phyloP scores from a whole-genome alignment of 306 rosid genomes.

The Hippophae gyantsensis region DNA sequence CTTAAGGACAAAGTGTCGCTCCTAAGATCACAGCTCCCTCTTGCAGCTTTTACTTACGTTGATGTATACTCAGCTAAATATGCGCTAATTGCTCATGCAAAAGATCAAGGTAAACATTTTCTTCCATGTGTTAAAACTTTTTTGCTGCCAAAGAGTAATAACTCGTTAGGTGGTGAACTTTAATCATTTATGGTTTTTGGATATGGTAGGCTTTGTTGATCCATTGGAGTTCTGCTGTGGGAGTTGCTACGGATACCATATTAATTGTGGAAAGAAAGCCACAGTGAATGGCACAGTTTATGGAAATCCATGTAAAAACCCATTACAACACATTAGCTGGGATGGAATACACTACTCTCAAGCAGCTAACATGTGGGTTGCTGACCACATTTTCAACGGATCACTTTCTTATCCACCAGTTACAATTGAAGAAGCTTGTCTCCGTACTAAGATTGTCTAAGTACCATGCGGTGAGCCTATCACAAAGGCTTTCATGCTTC shows the following conservation, averaged over 20 bases:
- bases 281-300: slow-evolving; percentile 64
- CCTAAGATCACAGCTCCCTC: slow-evolving; percentile 37
- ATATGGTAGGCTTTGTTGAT: slow-evolving; percentile 54
- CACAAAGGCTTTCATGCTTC: no score
- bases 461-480: no score
- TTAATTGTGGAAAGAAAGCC: slow-evolving; percentile 55
- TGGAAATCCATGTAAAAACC: slow-evolving; percentile 65
- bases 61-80: slow-evolving; percentile 64
- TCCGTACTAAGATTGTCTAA: slow-evolving; percentile 6
- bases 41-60: slow-evolving; percentile 51
- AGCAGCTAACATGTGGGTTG: slow-evolving; percentile 58
- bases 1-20: slow-evolving; percentile 38
- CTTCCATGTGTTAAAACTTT: neutral
- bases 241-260: slow-evolving; percentile 52
- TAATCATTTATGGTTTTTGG: slow-evolving; percentile 12
- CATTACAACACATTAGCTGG: slow-evolving; percentile 68
- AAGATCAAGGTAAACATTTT: slow-evolving; percentile 33
- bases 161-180: neutral
- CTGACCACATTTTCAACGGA: slow-evolving; percentile 45
- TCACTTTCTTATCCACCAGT: slow-evolving; percentile 60
- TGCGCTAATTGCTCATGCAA: slow-evolving; percentile 45
- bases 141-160: neutral
- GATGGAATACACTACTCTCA: slow-evolving; percentile 85
- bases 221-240: slow-evolving; percentile 84
- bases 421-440: slow-evolving; percentile 50